A percentile compares a stretch with the other conserved stretches of the same genome.
These are phyloP conservation scores for Tulasnella calospora DNA, from an alignment of 768 basidiomycete genomes.

Conservation along the genomic window DNA sequence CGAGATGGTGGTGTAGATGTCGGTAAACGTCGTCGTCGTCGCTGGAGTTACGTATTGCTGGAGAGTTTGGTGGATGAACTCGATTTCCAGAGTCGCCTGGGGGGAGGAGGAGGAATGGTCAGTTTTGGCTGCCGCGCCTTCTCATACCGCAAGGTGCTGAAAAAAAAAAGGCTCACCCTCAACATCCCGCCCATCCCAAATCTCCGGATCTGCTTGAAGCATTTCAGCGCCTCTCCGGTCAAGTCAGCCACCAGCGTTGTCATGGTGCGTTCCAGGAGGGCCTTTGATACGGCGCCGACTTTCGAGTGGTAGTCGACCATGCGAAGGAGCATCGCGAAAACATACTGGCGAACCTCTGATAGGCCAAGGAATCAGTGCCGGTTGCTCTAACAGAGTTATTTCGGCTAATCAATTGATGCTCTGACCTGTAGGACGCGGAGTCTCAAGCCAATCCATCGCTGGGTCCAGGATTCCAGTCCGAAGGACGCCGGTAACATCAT, in stretches of 20 bases:
- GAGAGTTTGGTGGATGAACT: conserved; percentile 96
- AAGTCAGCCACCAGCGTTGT: conserved; percentile 76
- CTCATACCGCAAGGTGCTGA: not conserved
- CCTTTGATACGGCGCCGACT: conserved; percentile 72
- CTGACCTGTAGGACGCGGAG: conserved; percentile 84
- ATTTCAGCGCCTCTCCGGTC: conserved; percentile 73
- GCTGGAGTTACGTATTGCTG: conserved; percentile 76
- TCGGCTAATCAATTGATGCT: conserved; percentile 1
- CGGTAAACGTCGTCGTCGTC: conserved; percentile 79
- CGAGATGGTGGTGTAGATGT: conserved; percentile 92
- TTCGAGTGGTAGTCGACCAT: conserved; percentile 91
- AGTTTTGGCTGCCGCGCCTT: not conserved
- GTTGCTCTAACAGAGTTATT: not conserved
- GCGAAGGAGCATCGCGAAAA: conserved; percentile 81
- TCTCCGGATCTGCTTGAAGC: conserved; percentile 81
- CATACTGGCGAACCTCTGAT: conserved; percentile 86
- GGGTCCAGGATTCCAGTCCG: conserved; percentile 73
- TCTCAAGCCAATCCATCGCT: conserved; percentile 90
- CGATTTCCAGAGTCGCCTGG: conserved; percentile 96
- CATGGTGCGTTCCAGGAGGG: conserved; percentile 76
- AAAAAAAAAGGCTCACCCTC: conserved; percentile 52
- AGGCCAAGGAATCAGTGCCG: not conserved
- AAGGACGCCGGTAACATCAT: conserved; percentile 59
- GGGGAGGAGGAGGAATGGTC: not conserved
- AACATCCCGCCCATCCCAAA: conserved; percentile 99